Base-by-base conservation (phyloP, 805 yeast genomes). In the Lipomyces orientalis region DNA sequence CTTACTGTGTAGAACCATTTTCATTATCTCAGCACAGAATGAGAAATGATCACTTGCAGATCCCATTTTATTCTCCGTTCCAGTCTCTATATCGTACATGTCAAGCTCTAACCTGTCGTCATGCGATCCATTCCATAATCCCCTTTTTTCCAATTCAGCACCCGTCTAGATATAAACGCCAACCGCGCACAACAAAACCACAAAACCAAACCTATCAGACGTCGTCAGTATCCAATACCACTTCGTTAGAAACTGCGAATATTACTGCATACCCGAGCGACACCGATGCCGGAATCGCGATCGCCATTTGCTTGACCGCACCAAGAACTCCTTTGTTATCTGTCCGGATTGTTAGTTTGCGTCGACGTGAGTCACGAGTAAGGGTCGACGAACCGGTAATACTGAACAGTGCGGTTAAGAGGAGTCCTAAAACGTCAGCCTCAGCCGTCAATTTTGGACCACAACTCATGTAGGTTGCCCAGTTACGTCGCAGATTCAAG, bases 141-240 rank as follows among this genome's bases (percentile, higher is more conserved):
- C 29, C 29, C 1, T 25, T 25, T 25, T 25, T 25, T 25, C 29
- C 29, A 25, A 25, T 25, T 25, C 29, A 25, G 29, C 29, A 25
- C n/a, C 34, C 14, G 22, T 64, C 58, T 52, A 73, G 14, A 73
- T 72, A 54, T 73, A 73, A 19, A 73, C 75, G 5, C 75, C 73
- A 33, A 67, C 73, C 29, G 75, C 75, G 58, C 75, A 71, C 16
- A 73, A 58, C 14, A 70, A 54, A 52, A 68, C 73, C 29, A 70
- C 72, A 61, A 70, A 55, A 35, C 75, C 75, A 43, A 73, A 66
- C 19, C 74, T 71, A 57, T 25, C 35, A 33, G 29, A 10, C 31
- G 33, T 57, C 46, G 33, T 14, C 14, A 35, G 43, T 34, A 10
- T 12, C 55, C 7, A 7, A 14, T n/a, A 4, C 34, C n/a, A 31